Evolutionary conservation across 768 basidiomycete species (phyloP), one percentile per base, ranked within the genome.

Genomic region (Amanita inopinata): DNA sequence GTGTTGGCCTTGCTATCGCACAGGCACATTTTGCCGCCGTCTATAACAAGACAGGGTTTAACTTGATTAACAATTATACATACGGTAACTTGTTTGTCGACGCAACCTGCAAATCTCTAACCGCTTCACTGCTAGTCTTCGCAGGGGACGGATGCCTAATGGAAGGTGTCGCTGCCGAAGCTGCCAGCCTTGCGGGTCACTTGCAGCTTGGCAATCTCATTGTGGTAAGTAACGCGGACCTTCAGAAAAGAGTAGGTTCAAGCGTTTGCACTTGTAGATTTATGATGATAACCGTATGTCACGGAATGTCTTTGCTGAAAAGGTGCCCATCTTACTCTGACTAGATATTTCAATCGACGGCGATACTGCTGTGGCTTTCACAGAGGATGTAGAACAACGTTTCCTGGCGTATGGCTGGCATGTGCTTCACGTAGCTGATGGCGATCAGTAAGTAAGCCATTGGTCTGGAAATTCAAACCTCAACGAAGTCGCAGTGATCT

Each of bases 341-440:
- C 42, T 49, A 91, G 87, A 91, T 61, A 97, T 97, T 61, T 89
- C 93, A 49, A 96, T 97, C 54, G 93, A 97, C 58, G 93, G 93
- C 49, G 78, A 90, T 64, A 97, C 92, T 50, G 78, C 78, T 44
- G 73, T 82, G 44, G 85, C 93, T 12, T 97, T 97, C 73, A 97
- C 93, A 32, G 93, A 97, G 64, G 78, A 96, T 53, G 90, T 94
- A 43, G 78, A 75, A 52, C 78, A 82, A 57, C 80, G 93, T 43
- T 96, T 92, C 73, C 65, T 80, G 57, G 60, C 93, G 2, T 96
- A 96, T 62, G 90, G 87, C 42, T 97, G 93, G 93, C 84, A 96
- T 49, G 89, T 93, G 45, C 76, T 93, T 48, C 76, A 74, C 55
- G 86, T 92, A 46, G 70, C 81, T 46, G 67, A 91, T 46, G 90